Base-by-base conservation (phyloP, 805 yeast species). In the Metschnikowia similis region DNA sequence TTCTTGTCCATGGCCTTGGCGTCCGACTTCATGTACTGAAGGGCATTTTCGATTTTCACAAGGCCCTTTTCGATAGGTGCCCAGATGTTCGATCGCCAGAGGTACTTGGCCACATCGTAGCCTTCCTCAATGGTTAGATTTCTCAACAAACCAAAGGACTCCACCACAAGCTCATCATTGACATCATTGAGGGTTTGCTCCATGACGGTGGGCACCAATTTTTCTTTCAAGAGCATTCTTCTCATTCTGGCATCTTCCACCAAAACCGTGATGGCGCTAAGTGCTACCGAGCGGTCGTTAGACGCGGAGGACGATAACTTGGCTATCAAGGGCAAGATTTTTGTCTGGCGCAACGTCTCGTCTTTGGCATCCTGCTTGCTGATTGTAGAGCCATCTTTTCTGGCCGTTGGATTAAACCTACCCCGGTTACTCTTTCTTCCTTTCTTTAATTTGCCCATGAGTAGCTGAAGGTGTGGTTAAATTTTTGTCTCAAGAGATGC, bases 111-210 rank as follows among this genome's bases (percentile, higher is more conserved):
- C 35, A 89, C 78, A 55, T 89, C 96, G 58, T 88, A 84, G 17
- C 97, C 97, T 67, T 90, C 96, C 61, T 89, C 96, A 47, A 89
- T 74, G 2, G 86, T 84, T 49, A 92, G 62, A 62, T 87, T 89
- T 63, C 96, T 79, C 54, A 94, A 69, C 26, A 92, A 71, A 1
- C 96, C 97, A 58, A 82, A 84, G 1, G 92, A 76, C 59, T 87
- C 95, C 17, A 87, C 86, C 16, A 87, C 85, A 41, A 89, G 81
- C 56, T 89, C 96, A 49, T 83, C 84, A 55, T 84, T 68, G 17
- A 76, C 62, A 62, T 89, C 96, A 41, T 79, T 80, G 21, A 91
- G 66, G 30, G 84, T 74, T 51, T 83, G 82, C 21, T 83, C 83
- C 67, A 89, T 56, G 0, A 90, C 62, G 2, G 80, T 75, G 37